phyloP scores from a whole-genome alignment of 306 rosid species.

The Rosa persica region DNA sequence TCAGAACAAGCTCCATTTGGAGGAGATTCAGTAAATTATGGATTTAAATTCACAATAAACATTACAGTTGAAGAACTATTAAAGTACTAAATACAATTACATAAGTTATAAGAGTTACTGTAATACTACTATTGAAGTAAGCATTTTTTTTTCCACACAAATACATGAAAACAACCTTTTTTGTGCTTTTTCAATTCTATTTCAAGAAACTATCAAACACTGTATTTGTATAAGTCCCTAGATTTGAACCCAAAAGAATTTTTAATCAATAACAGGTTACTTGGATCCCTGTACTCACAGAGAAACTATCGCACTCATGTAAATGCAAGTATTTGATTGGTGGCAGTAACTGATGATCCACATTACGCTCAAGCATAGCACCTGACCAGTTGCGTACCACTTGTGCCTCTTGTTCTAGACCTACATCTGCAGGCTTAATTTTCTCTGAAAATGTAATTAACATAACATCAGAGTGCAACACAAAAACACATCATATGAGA shows the following conservation, averaged over 20 bases:
- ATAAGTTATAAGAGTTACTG: neutral
- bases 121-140: neutral
- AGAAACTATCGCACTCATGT: slow-evolving; percentile 74
- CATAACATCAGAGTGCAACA: slow-evolving; percentile 25
- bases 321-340: slow-evolving; percentile 90
- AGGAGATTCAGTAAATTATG: neutral
- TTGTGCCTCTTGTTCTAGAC: slow-evolving; percentile 95
- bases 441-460: slow-evolving; percentile 62
- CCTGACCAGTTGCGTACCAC: slow-evolving; percentile 76
- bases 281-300: slow-evolving; percentile 53
- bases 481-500: neutral
- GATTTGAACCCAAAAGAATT: neutral
- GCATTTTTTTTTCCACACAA: neutral
- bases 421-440: slow-evolving; percentile 92
- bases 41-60: neutral
- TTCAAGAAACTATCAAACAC: neutral
- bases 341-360: slow-evolving; percentile 58
- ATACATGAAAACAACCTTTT: neutral
- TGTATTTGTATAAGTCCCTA: neutral
- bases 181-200: neutral
- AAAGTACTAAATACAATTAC: neutral
- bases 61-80: neutral
- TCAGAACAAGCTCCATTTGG: neutral
- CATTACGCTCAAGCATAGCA: slow-evolving; percentile 50
- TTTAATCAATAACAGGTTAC: neutral